phyloP scores from a whole-genome alignment of 495 filamentous ascomycete species.

The Penicillium atrosanguineum region DNA sequence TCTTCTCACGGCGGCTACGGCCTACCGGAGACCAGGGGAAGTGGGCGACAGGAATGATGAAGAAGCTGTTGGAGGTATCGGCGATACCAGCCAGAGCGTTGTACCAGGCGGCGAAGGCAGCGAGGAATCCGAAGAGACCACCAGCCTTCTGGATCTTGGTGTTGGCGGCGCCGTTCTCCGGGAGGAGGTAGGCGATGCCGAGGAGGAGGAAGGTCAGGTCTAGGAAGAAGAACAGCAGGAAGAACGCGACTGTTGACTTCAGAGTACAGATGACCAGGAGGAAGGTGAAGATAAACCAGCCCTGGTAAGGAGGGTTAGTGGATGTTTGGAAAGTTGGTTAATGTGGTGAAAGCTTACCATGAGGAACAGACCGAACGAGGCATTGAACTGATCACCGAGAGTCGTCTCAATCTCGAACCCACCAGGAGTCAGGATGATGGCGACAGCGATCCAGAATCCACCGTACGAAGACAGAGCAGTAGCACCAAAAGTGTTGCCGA shows the following conservation, averaged over 20 bases:
- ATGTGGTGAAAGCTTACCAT: conserved; percentile 49
- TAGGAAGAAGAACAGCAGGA: conserved; percentile 88
- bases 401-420: conserved; percentile 58
- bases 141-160: conserved; percentile 67
- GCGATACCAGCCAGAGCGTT: conserved; percentile 94
- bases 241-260: conserved; percentile 94
- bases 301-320: conserved; percentile 32
- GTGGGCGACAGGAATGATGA: conserved; percentile 90
- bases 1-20: conserved; percentile 54
- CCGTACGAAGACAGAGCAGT: conserved; percentile 96
- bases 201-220: conserved; percentile 92
- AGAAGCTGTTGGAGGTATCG: conserved; percentile 87
- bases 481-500: conserved; percentile 97
- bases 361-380: conserved; percentile 82
- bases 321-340: not conserved
- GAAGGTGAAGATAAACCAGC: conserved; percentile 98
- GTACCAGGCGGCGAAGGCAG: conserved; percentile 94
- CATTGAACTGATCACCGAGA: conserved; percentile 46
- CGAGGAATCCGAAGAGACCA: conserved; percentile 82
- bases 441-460: conserved; percentile 95
- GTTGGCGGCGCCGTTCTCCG: conserved; percentile 40
- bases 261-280: conserved; percentile 86
- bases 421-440: conserved; percentile 80
- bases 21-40: conserved; percentile 97
- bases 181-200: conserved; percentile 66